Percentiles rank a stretch among this genome's conserved stretches.
These are phyloP conservation scores for Plasmodium gonderi DNA, from an alignment of 169 alveolate genomes.

Conservation along the genomic window DNA sequence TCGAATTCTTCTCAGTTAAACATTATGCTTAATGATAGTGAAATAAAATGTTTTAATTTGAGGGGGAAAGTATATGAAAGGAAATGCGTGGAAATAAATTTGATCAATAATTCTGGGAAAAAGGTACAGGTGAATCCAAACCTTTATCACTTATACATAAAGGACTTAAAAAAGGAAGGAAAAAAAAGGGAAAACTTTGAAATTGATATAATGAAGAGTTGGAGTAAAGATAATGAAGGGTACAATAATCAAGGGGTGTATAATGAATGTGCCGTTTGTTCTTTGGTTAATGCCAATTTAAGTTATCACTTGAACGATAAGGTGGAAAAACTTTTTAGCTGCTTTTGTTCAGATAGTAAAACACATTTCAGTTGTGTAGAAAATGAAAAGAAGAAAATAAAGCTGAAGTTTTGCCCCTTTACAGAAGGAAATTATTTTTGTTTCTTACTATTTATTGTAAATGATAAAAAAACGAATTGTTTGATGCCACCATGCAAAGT, in stretches of 20 bases:
- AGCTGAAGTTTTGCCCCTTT: conserved; percentile 62
- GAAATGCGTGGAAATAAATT: conserved; percentile 40
- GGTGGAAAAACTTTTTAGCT: not conserved
- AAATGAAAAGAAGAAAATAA: conserved; percentile 27
- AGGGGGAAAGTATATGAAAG: conserved; percentile 67
- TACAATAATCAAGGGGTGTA: not conserved
- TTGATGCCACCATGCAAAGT: conserved; percentile 41
- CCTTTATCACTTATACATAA: conserved; percentile 29
- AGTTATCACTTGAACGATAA: not conserved
- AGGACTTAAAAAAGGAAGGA: conserved; percentile 31
- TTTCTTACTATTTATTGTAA: conserved; percentile 33
- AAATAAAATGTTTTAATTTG: conserved; percentile 36
- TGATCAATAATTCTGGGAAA: conserved; percentile 16
- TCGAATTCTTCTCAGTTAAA: conserved; percentile 28
- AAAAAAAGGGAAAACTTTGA: conserved; percentile 19
- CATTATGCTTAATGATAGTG: conserved; percentile 52
- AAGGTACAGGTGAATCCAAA: conserved; percentile 42
- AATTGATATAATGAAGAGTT: conserved; percentile 6
- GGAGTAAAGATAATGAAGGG: not conserved
- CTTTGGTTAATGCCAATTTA: conserved; percentile 13
- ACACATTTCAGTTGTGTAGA: not conserved
- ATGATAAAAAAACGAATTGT: conserved; percentile 21
- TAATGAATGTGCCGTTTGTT: conserved; percentile 35
- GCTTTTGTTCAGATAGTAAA: conserved; percentile 6
- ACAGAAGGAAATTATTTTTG: conserved; percentile 46